Percentiles rank a stretch among this genome's conserved stretches.
phyloP scores from a whole-genome alignment of 2,329 filamentous ascomycete genomes.

The Aspergillus alliaceus region DNA sequence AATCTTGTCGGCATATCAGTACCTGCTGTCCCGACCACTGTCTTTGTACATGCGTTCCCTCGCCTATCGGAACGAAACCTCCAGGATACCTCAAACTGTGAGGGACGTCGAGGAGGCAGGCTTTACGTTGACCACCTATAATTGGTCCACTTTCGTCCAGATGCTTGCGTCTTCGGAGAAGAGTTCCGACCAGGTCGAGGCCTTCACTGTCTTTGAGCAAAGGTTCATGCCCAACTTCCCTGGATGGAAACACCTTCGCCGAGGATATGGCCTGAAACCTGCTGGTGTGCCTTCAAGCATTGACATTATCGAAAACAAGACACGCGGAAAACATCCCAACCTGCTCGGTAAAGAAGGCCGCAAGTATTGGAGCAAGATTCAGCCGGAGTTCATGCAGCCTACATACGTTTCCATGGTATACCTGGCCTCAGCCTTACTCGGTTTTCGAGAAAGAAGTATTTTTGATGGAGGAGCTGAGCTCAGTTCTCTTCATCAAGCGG shows the following conservation, averaged over 20 bases:
- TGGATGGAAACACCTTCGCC: conserved; percentile 61
- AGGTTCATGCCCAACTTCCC: conserved; percentile 77
- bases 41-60: conserved; percentile 56
- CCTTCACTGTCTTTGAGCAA: conserved; percentile 73
- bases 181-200: conserved; percentile 54
- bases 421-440: conserved; percentile 41
- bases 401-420: conserved; percentile 47
- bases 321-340: conserved; percentile 19
- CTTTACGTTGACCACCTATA: conserved; percentile 71
- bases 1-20: conserved; percentile 44
- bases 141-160: conserved; percentile 79
- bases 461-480: conserved; percentile 31
- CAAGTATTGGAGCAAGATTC: conserved; percentile 36
- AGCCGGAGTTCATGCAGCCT: conserved; percentile 44
- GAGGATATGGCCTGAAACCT: conserved; percentile 33
- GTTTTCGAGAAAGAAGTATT: conserved; percentile 38
- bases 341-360: conserved; percentile 33
- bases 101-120: conserved; percentile 62
- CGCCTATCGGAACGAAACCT: conserved; percentile 53
- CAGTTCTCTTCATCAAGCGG: conserved; percentile 26
- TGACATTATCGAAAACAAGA: conserved; percentile 32
- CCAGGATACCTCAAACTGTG: conserved; percentile 54
- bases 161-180: conserved; percentile 61
- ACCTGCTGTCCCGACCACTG: conserved; percentile 51
- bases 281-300: conserved; percentile 27